A percentile compares a stretch with the other conserved stretches of the same genome.
Evolutionary conservation across 257 asterid genomes (phyloP).

Genomic region (Solanum medicagineum): DNA sequence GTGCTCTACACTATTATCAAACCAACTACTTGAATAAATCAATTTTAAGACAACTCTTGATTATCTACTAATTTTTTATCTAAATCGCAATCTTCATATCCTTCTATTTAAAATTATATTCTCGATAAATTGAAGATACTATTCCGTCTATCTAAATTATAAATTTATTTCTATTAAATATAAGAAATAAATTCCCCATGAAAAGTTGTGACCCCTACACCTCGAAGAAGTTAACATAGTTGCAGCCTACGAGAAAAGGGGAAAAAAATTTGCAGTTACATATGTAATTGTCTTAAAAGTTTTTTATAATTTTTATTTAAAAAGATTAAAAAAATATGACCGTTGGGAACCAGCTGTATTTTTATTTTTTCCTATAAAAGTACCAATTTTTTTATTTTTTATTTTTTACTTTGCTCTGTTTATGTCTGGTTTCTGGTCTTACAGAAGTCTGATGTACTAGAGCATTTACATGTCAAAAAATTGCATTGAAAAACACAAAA

Average conservation of each 20-base stretch:
- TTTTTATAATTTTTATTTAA: not conserved
- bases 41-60: no score
- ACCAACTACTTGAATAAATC: no score
- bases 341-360: conserved; percentile 62
- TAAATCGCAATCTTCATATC: no score
- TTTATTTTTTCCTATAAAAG: conserved; percentile 12
- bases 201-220: not conserved
- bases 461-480: not conserved
- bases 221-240: not conserved
- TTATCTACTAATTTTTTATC: no score
- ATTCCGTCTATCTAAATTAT: not conserved
- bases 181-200: not conserved
- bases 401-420: not conserved
- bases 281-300: not conserved
- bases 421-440: not conserved
- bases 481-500: conserved; percentile 4
- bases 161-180: not conserved
- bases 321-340: conserved; percentile 18
- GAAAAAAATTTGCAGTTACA: not conserved
- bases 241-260: not conserved
- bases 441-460: not conserved
- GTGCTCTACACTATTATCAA: no score
- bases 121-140: no score
- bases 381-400: conserved; percentile 3
- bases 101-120: no score